Evolutionary conservation across 2,329 filamentous ascomycete genomes (phyloP).

Genomic region (Colletotrichum sansevieriae): DNA sequence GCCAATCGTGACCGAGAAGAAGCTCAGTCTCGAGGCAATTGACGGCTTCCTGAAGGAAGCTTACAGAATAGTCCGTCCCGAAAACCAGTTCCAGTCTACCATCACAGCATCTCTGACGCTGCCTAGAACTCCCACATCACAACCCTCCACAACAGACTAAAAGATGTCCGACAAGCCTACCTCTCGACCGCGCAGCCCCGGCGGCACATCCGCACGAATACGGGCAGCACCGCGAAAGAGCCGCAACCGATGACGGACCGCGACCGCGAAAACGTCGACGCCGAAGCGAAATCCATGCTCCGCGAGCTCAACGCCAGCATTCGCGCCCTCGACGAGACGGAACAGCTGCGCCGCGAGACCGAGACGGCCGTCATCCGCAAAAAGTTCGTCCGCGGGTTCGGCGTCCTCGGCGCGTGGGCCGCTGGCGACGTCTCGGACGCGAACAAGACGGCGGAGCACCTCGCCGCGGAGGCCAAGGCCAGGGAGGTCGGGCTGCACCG

Average conservation of each 20-base stretch:
- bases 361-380: constrained; percentile 77
- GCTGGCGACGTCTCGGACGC: constrained; percentile 71
- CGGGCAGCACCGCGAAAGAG: constrained; percentile 48
- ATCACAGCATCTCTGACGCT: neutral
- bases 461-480: constrained; percentile 77
- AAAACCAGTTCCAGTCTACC: too few species aligned
- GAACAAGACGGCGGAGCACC: constrained; percentile 73
- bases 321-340: constrained; percentile 82
- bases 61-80: constrained; percentile 81
- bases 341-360: constrained; percentile 84
- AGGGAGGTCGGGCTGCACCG: constrained; percentile 77
- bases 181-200: constrained; percentile 83
- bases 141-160: constrained; percentile 83
- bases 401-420: constrained; percentile 74
- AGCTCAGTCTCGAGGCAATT: constrained; percentile 66
- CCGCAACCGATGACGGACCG: constrained; percentile 77
- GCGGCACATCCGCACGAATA: constrained; percentile 60
- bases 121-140: constrained; percentile 85
- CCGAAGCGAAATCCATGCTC: constrained; percentile 86
- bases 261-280: constrained; percentile 88
- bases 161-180: constrained; percentile 88
- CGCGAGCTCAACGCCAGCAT: constrained; percentile 88
- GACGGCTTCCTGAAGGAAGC: constrained; percentile 95
- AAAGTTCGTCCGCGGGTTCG: constrained; percentile 75
- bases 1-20: constrained; percentile 56